These are phyloP conservation scores for Mucor plumbeus DNA, from an alignment of 371 early-diverging fungal species.

Conservation along the genomic window DNA sequence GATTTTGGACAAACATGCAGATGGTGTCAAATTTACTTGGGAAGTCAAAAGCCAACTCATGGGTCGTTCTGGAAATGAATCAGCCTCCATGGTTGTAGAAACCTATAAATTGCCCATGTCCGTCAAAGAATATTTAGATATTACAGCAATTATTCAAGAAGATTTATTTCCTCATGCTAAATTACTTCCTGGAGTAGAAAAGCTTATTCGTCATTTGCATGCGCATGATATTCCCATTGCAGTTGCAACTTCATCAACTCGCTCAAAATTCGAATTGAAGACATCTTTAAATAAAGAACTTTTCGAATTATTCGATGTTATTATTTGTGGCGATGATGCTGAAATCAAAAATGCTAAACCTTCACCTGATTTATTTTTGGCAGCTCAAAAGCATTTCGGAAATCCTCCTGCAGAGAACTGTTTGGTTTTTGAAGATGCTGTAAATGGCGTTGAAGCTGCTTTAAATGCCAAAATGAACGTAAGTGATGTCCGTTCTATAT, in stretches of 20 bases:
- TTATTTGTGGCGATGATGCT: constrained; percentile 90
- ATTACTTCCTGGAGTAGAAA: constrained; percentile 77
- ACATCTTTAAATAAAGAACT: constrained; percentile 70
- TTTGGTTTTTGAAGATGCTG: constrained; percentile 94
- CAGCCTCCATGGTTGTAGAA: constrained; percentile 72
- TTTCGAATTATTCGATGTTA: constrained; percentile 80
- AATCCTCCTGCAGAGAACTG: constrained; percentile 64
- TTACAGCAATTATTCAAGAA: constrained; percentile 43
- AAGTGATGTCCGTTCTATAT: constrained; percentile 23
- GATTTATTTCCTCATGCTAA: constrained; percentile 65
- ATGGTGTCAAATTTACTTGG: constrained; percentile 74
- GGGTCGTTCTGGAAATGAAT: constrained; percentile 76
- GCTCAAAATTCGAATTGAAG: constrained; percentile 76
- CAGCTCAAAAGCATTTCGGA: constrained; percentile 64
- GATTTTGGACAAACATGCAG: constrained; percentile 51
- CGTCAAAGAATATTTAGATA: constrained; percentile 75
- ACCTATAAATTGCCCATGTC: constrained; percentile 76
- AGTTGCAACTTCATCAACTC: constrained; percentile 86
- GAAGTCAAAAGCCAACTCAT: constrained; percentile 83
- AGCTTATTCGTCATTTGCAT: constrained; percentile 80
- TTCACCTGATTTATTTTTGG: constrained; percentile 89
- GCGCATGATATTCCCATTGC: constrained; percentile 82
- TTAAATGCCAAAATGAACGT: constrained; percentile 83
- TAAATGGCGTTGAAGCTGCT: constrained; percentile 84
- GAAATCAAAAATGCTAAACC: constrained; percentile 84